These are phyloP conservation scores for Venturia effusa DNA, from an alignment of 2,329 filamentous ascomycete species.

Conservation along the genomic window DNA sequence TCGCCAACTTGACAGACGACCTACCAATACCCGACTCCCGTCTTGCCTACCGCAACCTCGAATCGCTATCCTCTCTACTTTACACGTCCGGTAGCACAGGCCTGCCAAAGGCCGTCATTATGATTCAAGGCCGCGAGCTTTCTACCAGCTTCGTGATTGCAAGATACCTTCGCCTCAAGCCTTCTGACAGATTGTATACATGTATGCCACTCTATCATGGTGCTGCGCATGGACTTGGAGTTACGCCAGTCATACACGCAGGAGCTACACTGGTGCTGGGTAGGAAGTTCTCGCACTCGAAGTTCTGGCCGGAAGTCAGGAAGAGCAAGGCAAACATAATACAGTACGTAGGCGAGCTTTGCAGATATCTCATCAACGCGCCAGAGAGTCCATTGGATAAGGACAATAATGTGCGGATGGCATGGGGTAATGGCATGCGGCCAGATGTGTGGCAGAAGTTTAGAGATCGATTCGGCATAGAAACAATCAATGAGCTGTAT, in stretches of 20 bases:
- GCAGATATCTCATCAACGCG: conserved; percentile 25
- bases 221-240: conserved; percentile 17
- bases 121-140: conserved; percentile 21
- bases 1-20: conserved; percentile 20
- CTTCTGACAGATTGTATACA: conserved; percentile 23
- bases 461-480: conserved; percentile 27
- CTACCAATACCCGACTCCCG: conserved; percentile 13
- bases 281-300: conserved; percentile 22
- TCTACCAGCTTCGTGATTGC: conserved; percentile 17
- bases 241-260: conserved; percentile 21
- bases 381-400: conserved; percentile 22
- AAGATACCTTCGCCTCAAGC: conserved; percentile 21
- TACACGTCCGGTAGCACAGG: conserved; percentile 28
- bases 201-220: conserved; percentile 27
- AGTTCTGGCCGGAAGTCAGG: conserved; percentile 28
- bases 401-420: conserved; percentile 23
- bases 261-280: conserved; percentile 13
- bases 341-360: conserved; percentile 28
- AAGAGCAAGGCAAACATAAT: conserved; percentile 21
- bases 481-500: conserved; percentile 29
- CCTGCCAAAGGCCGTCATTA: conserved; percentile 22
- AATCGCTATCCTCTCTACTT: conserved; percentile 21
- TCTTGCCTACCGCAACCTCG: conserved; percentile 20
- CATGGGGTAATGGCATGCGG: conserved; percentile 32
- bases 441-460: conserved; percentile 31